Evolutionary conservation across 2,329 filamentous ascomycete genomes (phyloP).

Genomic region (Fusarium bulbicola): DNA sequence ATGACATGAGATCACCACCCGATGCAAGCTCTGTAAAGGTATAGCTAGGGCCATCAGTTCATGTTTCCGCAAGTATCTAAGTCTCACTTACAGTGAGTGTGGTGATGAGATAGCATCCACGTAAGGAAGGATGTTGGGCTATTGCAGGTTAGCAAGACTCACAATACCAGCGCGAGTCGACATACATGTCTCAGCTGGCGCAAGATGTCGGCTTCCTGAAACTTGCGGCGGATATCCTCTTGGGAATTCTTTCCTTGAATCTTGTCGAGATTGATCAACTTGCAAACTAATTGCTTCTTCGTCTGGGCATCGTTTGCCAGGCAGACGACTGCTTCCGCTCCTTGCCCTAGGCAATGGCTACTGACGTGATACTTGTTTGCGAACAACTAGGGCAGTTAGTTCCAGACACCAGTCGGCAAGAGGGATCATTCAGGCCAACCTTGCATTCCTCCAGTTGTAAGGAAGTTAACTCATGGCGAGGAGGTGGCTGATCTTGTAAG

Average conservation of each 20-base stretch:
- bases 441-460: constrained; percentile 47
- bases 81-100: constrained; percentile 54
- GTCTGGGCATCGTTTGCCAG: constrained; percentile 58
- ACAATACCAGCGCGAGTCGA: neutral
- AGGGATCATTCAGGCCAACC: constrained; percentile 29
- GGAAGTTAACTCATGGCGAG: constrained; percentile 38
- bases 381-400: constrained; percentile 44
- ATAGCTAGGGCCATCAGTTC: constrained; percentile 50
- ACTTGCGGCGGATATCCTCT: constrained; percentile 49
- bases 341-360: constrained; percentile 49
- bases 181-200: constrained; percentile 64
- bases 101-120: constrained; percentile 60
- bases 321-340: constrained; percentile 50
- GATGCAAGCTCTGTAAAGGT: constrained; percentile 66
- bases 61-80: neutral
- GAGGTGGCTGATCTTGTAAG: constrained; percentile 41
- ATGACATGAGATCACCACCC: constrained; percentile 63
- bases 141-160: constrained; percentile 14
- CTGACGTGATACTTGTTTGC: constrained; percentile 47
- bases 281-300: constrained; percentile 73
- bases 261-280: constrained; percentile 64
- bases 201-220: constrained; percentile 63
- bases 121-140: constrained; percentile 66
- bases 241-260: constrained; percentile 39
- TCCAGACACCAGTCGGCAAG: neutral